Conservation (phyloP, 2,329 filamentous ascomycete genomes). For the Paradendryphiella salina region DNA sequence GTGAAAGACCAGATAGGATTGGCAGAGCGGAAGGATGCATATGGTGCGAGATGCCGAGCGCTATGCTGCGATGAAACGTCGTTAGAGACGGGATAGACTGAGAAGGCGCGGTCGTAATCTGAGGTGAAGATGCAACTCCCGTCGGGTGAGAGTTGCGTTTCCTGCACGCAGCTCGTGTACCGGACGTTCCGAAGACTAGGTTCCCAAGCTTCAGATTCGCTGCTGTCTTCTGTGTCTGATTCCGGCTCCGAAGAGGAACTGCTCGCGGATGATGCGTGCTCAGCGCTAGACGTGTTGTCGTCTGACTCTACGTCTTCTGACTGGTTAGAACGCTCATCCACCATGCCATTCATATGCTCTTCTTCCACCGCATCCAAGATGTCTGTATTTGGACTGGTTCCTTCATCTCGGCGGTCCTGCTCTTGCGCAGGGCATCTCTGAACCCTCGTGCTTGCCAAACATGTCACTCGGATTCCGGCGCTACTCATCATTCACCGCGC, state of each 20-base stretch:
- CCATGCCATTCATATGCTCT: not conserved
- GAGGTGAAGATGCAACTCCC: slow-evolving; percentile 61
- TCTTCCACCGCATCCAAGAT: not conserved
- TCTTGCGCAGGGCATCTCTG: not conserved
- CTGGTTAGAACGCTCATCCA: not conserved
- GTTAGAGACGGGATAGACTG: slow-evolving; percentile 50
- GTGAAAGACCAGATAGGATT: slow-evolving; percentile 59
- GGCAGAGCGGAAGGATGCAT: slow-evolving; percentile 51
- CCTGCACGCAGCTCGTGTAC: slow-evolving; percentile 34
- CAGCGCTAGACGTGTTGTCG: not conserved
- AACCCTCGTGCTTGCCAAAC: slow-evolving; percentile 28
- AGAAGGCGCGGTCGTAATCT: slow-evolving; percentile 57
- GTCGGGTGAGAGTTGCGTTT: slow-evolving; percentile 51
- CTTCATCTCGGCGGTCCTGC: not conserved
- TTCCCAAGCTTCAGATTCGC: not conserved
- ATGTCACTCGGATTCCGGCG: slow-evolving; percentile 20
- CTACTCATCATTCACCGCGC: slow-evolving; percentile 20
- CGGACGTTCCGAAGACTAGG: not conserved
- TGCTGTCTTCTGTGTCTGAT: slow-evolving; percentile 1
- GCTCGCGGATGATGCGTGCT: not conserved
- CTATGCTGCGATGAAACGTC: slow-evolving; percentile 10
- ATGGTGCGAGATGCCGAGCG: slow-evolving; percentile 47
- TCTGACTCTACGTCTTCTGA: not conserved
- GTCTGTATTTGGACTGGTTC: not conserved
- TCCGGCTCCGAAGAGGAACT: slow-evolving; percentile 3